Evolutionary conservation across 2,329 filamentous ascomycete species (phyloP).

Genomic region (Incumbomyces lentus): DNA sequence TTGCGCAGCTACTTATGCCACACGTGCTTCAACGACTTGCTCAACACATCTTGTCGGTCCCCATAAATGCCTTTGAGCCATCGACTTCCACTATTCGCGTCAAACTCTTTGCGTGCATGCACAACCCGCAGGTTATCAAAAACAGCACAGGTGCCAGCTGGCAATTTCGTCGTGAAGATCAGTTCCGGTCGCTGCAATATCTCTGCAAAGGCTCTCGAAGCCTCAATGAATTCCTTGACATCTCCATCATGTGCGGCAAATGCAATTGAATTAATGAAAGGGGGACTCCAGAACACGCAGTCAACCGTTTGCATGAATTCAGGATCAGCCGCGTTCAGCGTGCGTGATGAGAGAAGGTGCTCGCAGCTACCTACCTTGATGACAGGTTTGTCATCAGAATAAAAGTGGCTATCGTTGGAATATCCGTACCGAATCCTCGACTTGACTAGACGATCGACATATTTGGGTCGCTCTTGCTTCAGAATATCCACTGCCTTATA

Average conservation of each 20-base stretch:
- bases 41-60: conserved; percentile 50
- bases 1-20: conserved; percentile 4
- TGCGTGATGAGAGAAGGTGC: conserved; percentile 6
- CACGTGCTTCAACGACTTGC: conserved; percentile 12
- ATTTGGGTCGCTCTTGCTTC: conserved; percentile 9
- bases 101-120: conserved; percentile 72
- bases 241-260: not conserved
- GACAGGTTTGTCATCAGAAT: conserved; percentile 49
- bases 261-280: conserved; percentile 51
- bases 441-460: conserved; percentile 9
- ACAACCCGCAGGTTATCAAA: conserved; percentile 78
- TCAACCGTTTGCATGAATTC: conserved; percentile 23
- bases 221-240: conserved; percentile 24
- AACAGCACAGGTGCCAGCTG: conserved; percentile 79
- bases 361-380: conserved; percentile 20
- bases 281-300: conserved; percentile 62
- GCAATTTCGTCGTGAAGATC: conserved; percentile 61
- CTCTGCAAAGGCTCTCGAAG: conserved; percentile 49
- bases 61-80: conserved; percentile 86
- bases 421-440: conserved; percentile 35
- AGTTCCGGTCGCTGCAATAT: conserved; percentile 48
- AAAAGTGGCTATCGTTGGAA: conserved; percentile 53
- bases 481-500: conserved; percentile 48
- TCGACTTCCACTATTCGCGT: conserved; percentile 52
- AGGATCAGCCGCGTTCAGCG: not conserved